Conservation (phyloP, 2,329 filamentous ascomycete species). For the Esteya vermicola region DNA sequence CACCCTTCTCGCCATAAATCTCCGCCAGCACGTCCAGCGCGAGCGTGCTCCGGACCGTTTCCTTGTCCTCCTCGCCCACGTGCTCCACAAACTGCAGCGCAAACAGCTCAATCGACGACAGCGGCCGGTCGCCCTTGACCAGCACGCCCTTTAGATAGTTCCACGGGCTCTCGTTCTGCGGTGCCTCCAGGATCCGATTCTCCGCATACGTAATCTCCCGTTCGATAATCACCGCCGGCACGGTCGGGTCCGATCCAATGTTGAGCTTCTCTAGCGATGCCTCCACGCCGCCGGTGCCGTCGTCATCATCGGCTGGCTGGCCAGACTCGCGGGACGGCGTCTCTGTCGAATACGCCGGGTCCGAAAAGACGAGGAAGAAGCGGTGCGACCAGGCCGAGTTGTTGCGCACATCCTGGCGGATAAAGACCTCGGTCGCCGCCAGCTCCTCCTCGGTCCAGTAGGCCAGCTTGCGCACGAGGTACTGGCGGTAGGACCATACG, state of each 20-base stretch:
- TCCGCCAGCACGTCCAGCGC: constrained; percentile 61
- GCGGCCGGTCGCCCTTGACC: constrained; percentile 43
- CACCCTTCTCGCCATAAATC: constrained; percentile 42
- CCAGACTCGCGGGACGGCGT: not conserved
- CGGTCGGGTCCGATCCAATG: constrained; percentile 36
- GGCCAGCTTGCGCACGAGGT: constrained; percentile 48
- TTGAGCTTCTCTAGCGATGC: constrained; percentile 22
- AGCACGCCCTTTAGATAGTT: constrained; percentile 75
- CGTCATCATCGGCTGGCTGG: not conserved
- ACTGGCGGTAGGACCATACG: constrained; percentile 90
- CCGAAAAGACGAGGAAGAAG: constrained; percentile 77
- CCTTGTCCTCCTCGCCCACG: constrained; percentile 30
- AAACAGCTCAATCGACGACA: constrained; percentile 32
- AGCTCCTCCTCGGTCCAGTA: constrained; percentile 55
- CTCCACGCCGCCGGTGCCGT: not conserved
- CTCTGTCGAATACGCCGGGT: constrained; percentile 35
- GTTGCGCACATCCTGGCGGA: constrained; percentile 75
- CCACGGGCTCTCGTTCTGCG: constrained; percentile 92
- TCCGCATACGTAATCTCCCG: constrained; percentile 64
- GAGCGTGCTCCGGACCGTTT: constrained; percentile 46
- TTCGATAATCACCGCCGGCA: constrained; percentile 51
- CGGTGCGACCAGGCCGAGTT: constrained; percentile 97
- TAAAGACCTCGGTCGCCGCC: constrained; percentile 53
- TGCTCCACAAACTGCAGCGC: constrained; percentile 33
- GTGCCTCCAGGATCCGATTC: constrained; percentile 60